Base-by-base conservation (phyloP, 73 alveolate species). In the Paramecium tetraurelia region DNA sequence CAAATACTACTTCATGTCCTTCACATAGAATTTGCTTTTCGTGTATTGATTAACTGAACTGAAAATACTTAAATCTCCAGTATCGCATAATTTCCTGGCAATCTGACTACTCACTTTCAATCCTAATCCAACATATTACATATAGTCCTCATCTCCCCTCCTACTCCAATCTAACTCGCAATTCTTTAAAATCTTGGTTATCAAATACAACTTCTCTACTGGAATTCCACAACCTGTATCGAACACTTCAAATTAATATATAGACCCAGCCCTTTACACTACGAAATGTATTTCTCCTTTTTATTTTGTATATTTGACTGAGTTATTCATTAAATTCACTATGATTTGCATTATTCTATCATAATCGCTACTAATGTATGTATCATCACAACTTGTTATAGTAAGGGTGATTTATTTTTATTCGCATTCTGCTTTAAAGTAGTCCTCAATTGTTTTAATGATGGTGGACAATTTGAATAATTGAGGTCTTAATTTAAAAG, bases 141-240 rank as follows among this genome's bases (percentile, higher is more conserved):
- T 35, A 33, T 63, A 63, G 9, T 63, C 84, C 12, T 63, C 84
- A 3, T 63, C 84, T 6, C 84, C 84, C 31, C 84, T 63, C 31
- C 48, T 12, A 63, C 84, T 63, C 84, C 84, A 63, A 33, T 63
- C 84, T 41, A 72, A 72, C 7, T 72, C 33, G 7, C 57, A 40
- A 36, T 72, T 72, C 59, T 72, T 72, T 22, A 72, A 38, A 1
- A 72, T 72, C n/a, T 38, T 31, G 5, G 57, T 72, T 16, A 72
- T 40, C 9, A 72, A 41, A 35, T 38, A 75, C 87, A 80, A 27
- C 31, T 80, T 80, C 57, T 80, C 90, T 2, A 80, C 31, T 21
- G 70, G 70, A 22, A 80, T 80, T 4, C 90, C 90, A 44, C 90
- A 43, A 31, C 90, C 90, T 41, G 70, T 44, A 80, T 80, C 90